phyloP scores from a whole-genome alignment of 192 early-diverging fungal species.

The Gamsiella multidivaricata region DNA sequence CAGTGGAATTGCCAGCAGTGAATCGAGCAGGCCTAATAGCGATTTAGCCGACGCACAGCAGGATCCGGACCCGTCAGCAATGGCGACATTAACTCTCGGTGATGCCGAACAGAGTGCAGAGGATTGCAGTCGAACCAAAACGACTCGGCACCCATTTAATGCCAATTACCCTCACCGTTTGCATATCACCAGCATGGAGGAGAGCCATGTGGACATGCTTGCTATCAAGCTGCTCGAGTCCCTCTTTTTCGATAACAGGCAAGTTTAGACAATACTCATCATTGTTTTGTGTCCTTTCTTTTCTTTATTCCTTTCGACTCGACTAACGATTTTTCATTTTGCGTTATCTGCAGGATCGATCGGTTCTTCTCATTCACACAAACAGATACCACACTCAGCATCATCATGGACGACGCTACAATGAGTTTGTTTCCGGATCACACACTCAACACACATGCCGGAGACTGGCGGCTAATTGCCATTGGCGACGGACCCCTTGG shows the following conservation, averaged over 20 bases:
- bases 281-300: neutral
- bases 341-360: constrained; percentile 12
- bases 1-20: neutral
- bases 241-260: constrained; percentile 49
- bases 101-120: constrained; percentile 1
- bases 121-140: neutral
- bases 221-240: constrained; percentile 39
- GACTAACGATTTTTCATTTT: neutral
- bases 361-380: constrained; percentile 50
- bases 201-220: constrained; percentile 35
- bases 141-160: constrained; percentile 32
- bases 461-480: constrained; percentile 45
- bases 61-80: neutral
- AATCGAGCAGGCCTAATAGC: neutral
- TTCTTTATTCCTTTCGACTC: no score
- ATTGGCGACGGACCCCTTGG: constrained; percentile 51
- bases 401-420: constrained; percentile 49
- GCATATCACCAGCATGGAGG: constrained; percentile 52
- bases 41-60: neutral
- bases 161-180: constrained; percentile 32
- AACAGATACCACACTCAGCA: constrained; percentile 45
- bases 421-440: constrained; percentile 42
- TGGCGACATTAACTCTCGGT: constrained; percentile 12
- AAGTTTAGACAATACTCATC: neutral
- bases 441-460: constrained; percentile 46